Evolutionary conservation across 306 rosid genomes (phyloP).

Genomic region (Pyrus communis): DNA sequence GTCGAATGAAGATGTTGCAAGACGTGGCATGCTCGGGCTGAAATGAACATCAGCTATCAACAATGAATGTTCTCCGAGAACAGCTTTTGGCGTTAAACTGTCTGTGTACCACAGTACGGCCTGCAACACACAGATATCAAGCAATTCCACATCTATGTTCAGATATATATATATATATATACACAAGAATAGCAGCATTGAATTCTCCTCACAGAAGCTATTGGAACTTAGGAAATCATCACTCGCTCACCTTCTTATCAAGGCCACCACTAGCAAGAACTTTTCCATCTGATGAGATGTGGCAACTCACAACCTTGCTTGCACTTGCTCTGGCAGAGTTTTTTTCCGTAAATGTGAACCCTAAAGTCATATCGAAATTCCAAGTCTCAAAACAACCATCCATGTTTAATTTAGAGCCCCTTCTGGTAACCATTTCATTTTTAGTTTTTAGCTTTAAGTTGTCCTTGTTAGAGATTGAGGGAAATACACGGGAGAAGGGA

Average conservation of each 20-base stretch:
- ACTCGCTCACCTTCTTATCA: conserved; percentile 69
- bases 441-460: conserved; percentile 12
- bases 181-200: background rate
- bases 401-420: background rate
- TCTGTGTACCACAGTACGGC: conserved; percentile 85
- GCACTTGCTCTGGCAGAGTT: conserved; percentile 72
- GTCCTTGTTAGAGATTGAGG: too few species aligned
- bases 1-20: conserved; percentile 94
- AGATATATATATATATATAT: too few species aligned
- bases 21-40: conserved; percentile 82
- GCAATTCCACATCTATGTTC: conserved; percentile 6
- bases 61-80: conserved; percentile 78
- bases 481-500: too few species aligned
- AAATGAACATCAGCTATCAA: conserved; percentile 88
- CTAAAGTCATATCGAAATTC: conserved; percentile 37
- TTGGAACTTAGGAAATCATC: background rate
- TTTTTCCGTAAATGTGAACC: conserved; percentile 68
- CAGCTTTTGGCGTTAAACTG: conserved; percentile 54
- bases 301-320: conserved; percentile 81
- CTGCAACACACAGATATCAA: conserved; percentile 38
- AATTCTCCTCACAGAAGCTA: background rate
- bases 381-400: background rate
- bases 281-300: conserved; percentile 97
- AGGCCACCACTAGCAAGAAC: conserved; percentile 95
- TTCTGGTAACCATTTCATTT: too few species aligned